Evolutionary conservation across 208 protist genomes (phyloP).

Genomic region (Spongospora subterranea): DNA sequence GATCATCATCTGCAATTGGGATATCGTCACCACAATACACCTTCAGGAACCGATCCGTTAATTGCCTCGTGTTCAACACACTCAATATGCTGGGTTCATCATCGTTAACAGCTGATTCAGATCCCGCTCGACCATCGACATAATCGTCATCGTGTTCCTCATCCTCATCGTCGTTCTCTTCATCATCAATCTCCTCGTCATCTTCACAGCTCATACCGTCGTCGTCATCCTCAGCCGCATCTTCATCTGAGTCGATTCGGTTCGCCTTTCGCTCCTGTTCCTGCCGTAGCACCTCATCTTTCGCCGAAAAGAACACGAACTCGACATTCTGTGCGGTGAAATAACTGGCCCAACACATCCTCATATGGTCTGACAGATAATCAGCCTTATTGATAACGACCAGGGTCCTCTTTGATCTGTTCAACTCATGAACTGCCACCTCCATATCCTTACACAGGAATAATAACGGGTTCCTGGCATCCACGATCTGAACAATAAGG

Average conservation of each 20-base stretch:
- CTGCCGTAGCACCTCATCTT: background rate
- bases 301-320: conserved; percentile 38
- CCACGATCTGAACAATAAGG: conserved; percentile 61
- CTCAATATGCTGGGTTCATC: background rate
- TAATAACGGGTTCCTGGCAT: conserved; percentile 60
- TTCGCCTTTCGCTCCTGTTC: background rate
- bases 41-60: background rate
- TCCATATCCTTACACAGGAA: conserved; percentile 58
- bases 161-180: background rate
- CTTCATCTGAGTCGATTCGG: background rate
- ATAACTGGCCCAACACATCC: background rate
- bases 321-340: background rate
- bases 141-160: background rate
- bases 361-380: conserved; percentile 19
- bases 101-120: background rate
- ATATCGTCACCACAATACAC: background rate
- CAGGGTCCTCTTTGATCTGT: background rate
- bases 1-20: background rate
- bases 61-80: background rate
- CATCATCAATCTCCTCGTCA: background rate
- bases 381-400: conserved; percentile 47
- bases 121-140: background rate
- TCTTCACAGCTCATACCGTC: background rate
- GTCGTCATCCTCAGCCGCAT: background rate
- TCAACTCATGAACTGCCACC: background rate